Evolutionary conservation across 2,329 filamentous ascomycete genomes (phyloP).

Genomic region (Aspergillus sp.): DNA sequence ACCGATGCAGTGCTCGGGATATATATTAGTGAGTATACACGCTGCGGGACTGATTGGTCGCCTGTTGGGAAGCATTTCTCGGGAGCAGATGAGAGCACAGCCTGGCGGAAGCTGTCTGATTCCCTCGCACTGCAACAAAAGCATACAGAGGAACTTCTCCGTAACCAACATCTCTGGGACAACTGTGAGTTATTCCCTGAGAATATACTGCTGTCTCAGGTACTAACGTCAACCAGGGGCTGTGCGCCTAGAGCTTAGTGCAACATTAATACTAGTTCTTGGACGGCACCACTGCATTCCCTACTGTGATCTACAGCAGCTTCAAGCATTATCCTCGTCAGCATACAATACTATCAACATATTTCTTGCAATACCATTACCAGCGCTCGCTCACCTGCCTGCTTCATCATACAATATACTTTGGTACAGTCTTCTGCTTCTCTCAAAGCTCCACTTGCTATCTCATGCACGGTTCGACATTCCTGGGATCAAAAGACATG

Average conservation of each 20-base stretch:
- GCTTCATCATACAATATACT: constrained; percentile 1
- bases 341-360: constrained; percentile 1
- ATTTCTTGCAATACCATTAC: constrained; percentile 1
- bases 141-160: constrained; percentile 1
- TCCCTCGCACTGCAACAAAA: neutral
- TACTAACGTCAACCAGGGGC: constrained; percentile 1
- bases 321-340: neutral
- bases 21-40: neutral
- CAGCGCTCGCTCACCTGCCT: neutral
- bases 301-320: neutral
- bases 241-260: constrained; percentile 4
- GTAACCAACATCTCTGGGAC: neutral
- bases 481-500: neutral
- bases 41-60: too few species aligned
- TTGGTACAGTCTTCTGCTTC: constrained; percentile 9
- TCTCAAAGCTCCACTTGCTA: constrained; percentile 10
- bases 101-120: neutral
- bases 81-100: neutral
- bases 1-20: constrained; percentile 5
- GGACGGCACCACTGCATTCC: neutral
- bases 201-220: neutral
- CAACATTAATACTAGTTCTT: constrained; percentile 2
- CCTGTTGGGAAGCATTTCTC: neutral
- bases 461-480: neutral
- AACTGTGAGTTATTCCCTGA: neutral